A percentile compares a stretch with the other conserved stretches of the same genome.
phyloP scores from a whole-genome alignment of 1,284 basidiomycete species.

The Rhodofomes roseus region DNA sequence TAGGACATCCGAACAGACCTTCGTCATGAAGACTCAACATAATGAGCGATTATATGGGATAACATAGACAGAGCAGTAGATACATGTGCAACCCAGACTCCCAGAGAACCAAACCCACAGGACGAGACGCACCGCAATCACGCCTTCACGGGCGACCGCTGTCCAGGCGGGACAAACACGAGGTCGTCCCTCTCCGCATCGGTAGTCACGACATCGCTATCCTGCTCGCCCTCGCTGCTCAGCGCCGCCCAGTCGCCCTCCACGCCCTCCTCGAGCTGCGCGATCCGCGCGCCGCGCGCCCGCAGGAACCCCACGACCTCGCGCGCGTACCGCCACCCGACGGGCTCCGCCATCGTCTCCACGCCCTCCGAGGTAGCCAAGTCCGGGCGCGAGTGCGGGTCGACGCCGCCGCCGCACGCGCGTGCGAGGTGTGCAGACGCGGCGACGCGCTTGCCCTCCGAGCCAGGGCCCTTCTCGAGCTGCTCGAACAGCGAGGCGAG shows the following conservation, averaged over 20 bases:
- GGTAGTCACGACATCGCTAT: slow-evolving; percentile 29
- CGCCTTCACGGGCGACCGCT: neutral
- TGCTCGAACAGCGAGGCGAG: slow-evolving; percentile 69
- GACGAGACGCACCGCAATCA: neutral
- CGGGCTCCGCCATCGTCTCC: slow-evolving; percentile 21
- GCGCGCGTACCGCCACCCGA: slow-evolving; percentile 54
- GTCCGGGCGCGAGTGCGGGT: slow-evolving; percentile 26
- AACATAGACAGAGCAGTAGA: neutral
- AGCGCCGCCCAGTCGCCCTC: slow-evolving; percentile 62
- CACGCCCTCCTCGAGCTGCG: slow-evolving; percentile 41
- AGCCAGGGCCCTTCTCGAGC: slow-evolving; percentile 42
- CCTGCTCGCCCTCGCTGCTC: slow-evolving; percentile 58
- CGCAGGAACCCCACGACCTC: slow-evolving; percentile 66
- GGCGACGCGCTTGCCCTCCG: slow-evolving; percentile 43
- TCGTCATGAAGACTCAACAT: too few relatives aligned
- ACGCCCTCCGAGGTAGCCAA: slow-evolving; percentile 21
- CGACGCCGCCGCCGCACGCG: slow-evolving; percentile 43
- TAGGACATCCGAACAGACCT: too few relatives aligned
- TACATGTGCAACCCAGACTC: neutral
- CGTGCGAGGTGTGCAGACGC: slow-evolving; percentile 62
- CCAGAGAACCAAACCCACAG: neutral
- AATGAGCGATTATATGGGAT: too few relatives aligned
- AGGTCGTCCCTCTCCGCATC: slow-evolving; percentile 25
- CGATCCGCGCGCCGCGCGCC: slow-evolving; percentile 61
- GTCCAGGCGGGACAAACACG: slow-evolving; percentile 33